Evolutionary conservation across 768 basidiomycete species (phyloP).

Genomic region (Lactarius akahatsu): DNA sequence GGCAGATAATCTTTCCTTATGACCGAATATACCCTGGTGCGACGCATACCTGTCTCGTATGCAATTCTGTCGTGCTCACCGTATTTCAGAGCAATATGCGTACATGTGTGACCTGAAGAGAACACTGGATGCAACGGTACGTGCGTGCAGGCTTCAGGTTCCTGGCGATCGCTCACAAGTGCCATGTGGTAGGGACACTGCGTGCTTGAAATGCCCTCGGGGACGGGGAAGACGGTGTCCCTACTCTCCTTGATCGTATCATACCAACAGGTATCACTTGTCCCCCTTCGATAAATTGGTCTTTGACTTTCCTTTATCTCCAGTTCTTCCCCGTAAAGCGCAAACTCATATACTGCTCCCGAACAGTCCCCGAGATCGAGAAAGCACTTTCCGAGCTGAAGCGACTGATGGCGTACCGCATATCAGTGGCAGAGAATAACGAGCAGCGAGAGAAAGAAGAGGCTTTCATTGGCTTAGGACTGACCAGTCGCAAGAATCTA

Average conservation of each 20-base stretch:
- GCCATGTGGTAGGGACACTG: slow-evolving; percentile 77
- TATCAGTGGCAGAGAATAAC: slow-evolving; percentile 65
- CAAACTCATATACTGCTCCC: slow-evolving; percentile 97
- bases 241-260: slow-evolving; percentile 94
- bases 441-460: slow-evolving; percentile 77
- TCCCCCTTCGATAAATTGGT: neutral
- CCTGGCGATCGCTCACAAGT: slow-evolving; percentile 10
- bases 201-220: slow-evolving; percentile 99
- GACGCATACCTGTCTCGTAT: slow-evolving; percentile 29
- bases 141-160: slow-evolving; percentile 26
- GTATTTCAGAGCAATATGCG: slow-evolving; percentile 84
- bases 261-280: slow-evolving; percentile 80
- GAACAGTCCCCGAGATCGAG: slow-evolving; percentile 99
- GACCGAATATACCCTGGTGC: slow-evolving; percentile 94
- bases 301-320: neutral
- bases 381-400: slow-evolving; percentile 96
- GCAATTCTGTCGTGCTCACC: neutral
- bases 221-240: slow-evolving; percentile 98
- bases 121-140: slow-evolving; percentile 90
- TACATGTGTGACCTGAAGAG: slow-evolving; percentile 99
- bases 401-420: slow-evolving; percentile 87
- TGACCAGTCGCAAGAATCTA: slow-evolving; percentile 94
- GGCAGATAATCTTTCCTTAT: slow-evolving; percentile 85
- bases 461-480: slow-evolving; percentile 82
- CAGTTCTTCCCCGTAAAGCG: slow-evolving; percentile 91